Base-by-base conservation (phyloP, 345 rosid species). In the Sisymbrium altissimum region DNA sequence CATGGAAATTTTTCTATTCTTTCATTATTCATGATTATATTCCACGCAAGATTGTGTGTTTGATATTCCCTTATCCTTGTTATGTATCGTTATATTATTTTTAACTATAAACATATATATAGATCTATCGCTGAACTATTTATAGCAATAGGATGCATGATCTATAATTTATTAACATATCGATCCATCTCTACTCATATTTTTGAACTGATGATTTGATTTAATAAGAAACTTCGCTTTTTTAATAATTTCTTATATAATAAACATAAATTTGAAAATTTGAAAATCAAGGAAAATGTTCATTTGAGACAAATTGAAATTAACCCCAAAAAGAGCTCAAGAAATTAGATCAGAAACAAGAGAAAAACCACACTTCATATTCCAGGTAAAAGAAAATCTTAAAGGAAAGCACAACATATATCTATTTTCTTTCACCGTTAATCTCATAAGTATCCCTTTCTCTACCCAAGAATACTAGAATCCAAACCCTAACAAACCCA, bases 401-500 rank as follows among this genome's bases (percentile, higher is more conserved):
- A 12, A 19, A 69, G 55, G 4, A 9, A 43, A 69, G 9, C 65
- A 70, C 48, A 59, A 36, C 35, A 45, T 45, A 45, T 45, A 33
- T 35, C 13, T 70, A 59, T 59, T 59, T 38, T 61, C 41, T 61
- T 29, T 29, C 41, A 61, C 61, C 40, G 48, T 3, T 39, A 61
- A 17, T 40, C 27, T 49, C 50, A 71, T 15, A 60, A 55, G 27
- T 48, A 38, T 36, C 15, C 14, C 35, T 21, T 18, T 70, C 17
- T 70, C 45, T 45, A 45, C 40, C 64, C 46, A 70, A 45, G 25
- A 70, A 45, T 17, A 46, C 49, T 17, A 45, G 36, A 70, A 59
- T 46, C 46, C 74, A 59, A 70, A 45, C 66, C 74, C 58, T 69
- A 69, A 32, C 11, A 50, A 43, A 56, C 14, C 33, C 54, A n/a